Evolutionary conservation across 108 stramenopile species (phyloP).

Genomic region (Stephanodiscus minutulus): DNA sequence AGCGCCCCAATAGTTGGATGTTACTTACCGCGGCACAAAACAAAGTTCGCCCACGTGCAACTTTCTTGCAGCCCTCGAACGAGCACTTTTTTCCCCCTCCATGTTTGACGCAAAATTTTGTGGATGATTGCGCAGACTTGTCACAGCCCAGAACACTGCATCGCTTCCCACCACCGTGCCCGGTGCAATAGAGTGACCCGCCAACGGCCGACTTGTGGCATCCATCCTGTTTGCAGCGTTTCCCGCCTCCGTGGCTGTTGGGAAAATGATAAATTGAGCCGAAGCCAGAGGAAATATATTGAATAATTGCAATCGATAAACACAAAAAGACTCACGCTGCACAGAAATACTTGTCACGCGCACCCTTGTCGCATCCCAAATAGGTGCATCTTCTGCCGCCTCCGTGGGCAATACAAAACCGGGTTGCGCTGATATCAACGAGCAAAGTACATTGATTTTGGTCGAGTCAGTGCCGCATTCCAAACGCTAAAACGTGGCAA

Average conservation of each 20-base stretch:
- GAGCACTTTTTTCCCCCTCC: conserved; percentile 97
- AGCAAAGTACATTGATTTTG: neutral
- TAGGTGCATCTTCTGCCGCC: conserved; percentile 94
- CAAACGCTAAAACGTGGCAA: conserved; percentile 4
- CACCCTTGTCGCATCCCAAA: conserved; percentile 92
- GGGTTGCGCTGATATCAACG: conserved; percentile 51
- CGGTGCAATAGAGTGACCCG: conserved; percentile 91
- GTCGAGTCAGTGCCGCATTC: conserved; percentile 45
- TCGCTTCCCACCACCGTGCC: conserved; percentile 96
- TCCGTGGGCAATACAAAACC: conserved; percentile 97
- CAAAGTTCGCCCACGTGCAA: conserved; percentile 82
- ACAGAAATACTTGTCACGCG: conserved; percentile 88
- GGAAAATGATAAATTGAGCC: neutral
- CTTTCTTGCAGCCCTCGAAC: conserved; percentile 76
- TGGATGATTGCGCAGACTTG: conserved; percentile 95
- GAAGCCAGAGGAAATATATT: neutral
- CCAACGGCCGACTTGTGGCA: conserved; percentile 97
- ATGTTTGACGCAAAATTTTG: conserved; percentile 96
- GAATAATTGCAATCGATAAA: neutral
- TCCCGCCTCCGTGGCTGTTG: conserved; percentile 93
- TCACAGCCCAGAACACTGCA: conserved; percentile 87
- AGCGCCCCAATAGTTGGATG: neutral
- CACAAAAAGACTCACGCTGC: conserved; percentile 57
- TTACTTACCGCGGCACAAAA: conserved; percentile 81
- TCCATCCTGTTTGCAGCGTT: conserved; percentile 87